Percentiles rank a stretch among this genome's conserved stretches.
Conservation (phyloP, 1,284 basidiomycete genomes). For the Porphyrellus sp. region DNA sequence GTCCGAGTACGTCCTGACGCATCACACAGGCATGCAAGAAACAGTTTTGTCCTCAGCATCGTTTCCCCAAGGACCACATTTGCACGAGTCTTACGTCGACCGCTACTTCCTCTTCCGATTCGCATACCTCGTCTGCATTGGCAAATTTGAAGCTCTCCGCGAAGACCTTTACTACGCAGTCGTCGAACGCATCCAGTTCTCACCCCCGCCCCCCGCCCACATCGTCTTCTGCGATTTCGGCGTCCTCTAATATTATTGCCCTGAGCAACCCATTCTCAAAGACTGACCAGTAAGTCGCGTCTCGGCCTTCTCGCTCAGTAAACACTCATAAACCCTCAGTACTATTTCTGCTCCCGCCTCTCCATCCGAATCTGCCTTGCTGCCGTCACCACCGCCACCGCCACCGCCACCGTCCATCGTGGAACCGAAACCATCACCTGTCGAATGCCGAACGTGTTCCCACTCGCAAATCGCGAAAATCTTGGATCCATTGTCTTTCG, state of each 20-base stretch:
- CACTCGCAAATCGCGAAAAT: slow-evolving; percentile 30
- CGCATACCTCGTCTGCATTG: slow-evolving; percentile 3
- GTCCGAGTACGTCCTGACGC: slow-evolving; percentile 4
- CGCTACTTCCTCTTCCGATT: slow-evolving; percentile 17
- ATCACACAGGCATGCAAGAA: slow-evolving; percentile 55
- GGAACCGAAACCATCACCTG: slow-evolving; percentile 13
- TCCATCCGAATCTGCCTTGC: slow-evolving; percentile 16
- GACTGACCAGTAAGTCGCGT: slow-evolving; percentile 62
- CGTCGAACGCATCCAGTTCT: slow-evolving; percentile 12
- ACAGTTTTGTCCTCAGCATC: slow-evolving; percentile 71
- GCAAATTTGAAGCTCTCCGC: slow-evolving; percentile 8
- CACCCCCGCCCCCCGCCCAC: slow-evolving; percentile 8
- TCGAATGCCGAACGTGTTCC: slow-evolving; percentile 19
- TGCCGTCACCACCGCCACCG: not conserved
- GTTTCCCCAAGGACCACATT: slow-evolving; percentile 65
- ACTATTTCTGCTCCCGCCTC: slow-evolving; percentile 33
- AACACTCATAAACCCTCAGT: slow-evolving; percentile 65
- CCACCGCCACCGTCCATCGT: not conserved
- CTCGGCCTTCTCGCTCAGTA: slow-evolving; percentile 41
- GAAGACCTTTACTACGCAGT: slow-evolving; percentile 5
- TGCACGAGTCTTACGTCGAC: slow-evolving; percentile 40
- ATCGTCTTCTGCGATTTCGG: slow-evolving; percentile 13
- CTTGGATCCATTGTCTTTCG: slow-evolving; percentile 49
- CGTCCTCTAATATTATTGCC: slow-evolving; percentile 15
- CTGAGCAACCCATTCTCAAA: slow-evolving; percentile 56